Evolutionary conservation across 257 asterid genomes (phyloP).

Genomic region (Fraxinus cuspidata): DNA sequence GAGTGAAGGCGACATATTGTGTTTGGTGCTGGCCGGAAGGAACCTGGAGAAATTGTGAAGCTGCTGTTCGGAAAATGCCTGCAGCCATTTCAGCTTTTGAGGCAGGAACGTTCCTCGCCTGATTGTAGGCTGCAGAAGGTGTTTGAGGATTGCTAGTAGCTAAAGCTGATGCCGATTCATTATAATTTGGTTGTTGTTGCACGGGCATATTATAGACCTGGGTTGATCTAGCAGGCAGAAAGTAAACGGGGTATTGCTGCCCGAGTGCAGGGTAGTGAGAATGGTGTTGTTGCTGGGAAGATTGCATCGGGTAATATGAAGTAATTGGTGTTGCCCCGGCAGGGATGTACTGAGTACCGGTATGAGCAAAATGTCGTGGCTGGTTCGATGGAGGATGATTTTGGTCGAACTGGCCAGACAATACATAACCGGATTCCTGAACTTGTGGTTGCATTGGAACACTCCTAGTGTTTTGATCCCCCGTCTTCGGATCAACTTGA

Average conservation of each 20-base stretch:
- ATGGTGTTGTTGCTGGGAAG: conserved; percentile 62
- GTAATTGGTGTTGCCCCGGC: conserved; percentile 57
- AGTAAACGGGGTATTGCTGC: conserved; percentile 71
- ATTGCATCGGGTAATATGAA: conserved; percentile 65
- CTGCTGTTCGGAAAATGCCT: conserved; percentile 54
- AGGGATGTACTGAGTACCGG: conserved; percentile 66
- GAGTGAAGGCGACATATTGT: conserved; percentile 76
- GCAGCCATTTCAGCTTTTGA: conserved; percentile 63
- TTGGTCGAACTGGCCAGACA: conserved; percentile 59
- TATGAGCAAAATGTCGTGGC: conserved; percentile 64
- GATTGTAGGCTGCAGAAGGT: conserved; percentile 39
- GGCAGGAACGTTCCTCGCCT: conserved; percentile 44
- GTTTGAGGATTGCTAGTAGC: conserved; percentile 61
- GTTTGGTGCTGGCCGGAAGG: conserved; percentile 54
- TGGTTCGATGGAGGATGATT: conserved; percentile 66
- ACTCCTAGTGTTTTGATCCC: conserved; percentile 45
- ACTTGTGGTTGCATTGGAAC: conserved; percentile 60
- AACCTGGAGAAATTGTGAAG: conserved; percentile 60
- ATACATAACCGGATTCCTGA: conserved; percentile 58
- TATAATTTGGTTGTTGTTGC: conserved; percentile 53
- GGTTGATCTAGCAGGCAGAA: conserved; percentile 53
- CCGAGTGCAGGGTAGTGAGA: conserved; percentile 57
- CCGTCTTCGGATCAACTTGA: conserved; percentile 47
- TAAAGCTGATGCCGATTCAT: conserved; percentile 51
- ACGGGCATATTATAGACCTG: conserved; percentile 65